phyloP scores from a whole-genome alignment of 2,329 filamentous ascomycete genomes.

The Fusarium illudens region DNA sequence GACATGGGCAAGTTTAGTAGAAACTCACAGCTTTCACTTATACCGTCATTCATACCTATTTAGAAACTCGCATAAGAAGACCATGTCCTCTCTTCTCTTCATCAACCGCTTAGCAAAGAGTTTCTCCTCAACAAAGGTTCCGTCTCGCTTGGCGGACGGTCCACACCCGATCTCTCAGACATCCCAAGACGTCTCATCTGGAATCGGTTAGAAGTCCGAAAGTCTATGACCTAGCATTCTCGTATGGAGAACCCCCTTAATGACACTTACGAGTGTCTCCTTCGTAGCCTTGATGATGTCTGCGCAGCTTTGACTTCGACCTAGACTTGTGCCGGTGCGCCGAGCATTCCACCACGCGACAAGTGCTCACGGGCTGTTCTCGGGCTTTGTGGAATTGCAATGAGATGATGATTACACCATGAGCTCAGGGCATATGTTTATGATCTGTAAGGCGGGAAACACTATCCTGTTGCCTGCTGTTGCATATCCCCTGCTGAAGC shows the following conservation, averaged over 20 bases:
- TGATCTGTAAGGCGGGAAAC: not conserved
- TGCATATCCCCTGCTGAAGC: not conserved
- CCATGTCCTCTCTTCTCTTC: not conserved
- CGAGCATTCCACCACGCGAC: not conserved
- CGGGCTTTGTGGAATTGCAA: not conserved
- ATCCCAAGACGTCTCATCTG: not conserved
- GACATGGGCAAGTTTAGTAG: not conserved
- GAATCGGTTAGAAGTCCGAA: not conserved
- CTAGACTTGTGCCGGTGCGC: not conserved
- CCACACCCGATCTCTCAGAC: not conserved
- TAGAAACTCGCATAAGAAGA: not conserved
- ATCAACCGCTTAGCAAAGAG: not conserved
- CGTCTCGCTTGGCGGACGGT: not conserved
- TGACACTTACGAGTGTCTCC: not conserved
- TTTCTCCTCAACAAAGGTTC: not conserved
- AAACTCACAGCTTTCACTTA: not conserved
- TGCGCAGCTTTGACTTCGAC: not conserved
- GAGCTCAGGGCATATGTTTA: not conserved
- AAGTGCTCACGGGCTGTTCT: not conserved
- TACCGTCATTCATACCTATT: not conserved
- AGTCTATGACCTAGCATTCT: not conserved
- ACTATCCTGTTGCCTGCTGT: not conserved
- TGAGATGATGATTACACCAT: not conserved
- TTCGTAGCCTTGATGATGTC: not conserved
- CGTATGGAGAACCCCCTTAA: not conserved